These are phyloP conservation scores for Exidia glandulosa DNA, from an alignment of 768 basidiomycete species.

Conservation along the genomic window DNA sequence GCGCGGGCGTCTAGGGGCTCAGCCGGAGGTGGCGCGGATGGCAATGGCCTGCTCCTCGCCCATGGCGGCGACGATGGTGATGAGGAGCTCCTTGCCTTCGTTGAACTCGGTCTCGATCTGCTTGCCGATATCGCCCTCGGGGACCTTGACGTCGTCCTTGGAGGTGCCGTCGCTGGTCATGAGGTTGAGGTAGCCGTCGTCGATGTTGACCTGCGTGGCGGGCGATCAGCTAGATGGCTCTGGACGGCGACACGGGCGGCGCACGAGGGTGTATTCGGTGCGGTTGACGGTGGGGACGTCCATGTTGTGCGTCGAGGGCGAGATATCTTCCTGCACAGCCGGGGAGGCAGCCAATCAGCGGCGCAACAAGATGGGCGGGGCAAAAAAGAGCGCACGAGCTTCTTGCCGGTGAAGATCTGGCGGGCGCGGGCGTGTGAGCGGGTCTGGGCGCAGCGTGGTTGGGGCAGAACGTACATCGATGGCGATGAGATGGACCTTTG, in stretches of 20 bases:
- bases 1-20: neutral
- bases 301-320: conserved; percentile 98
- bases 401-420: conserved; percentile 98
- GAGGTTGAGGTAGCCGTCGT: conserved; percentile 92
- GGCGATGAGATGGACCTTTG: conserved; percentile 96
- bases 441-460: too few relatives aligned
- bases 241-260: conserved; percentile 11
- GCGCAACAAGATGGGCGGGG: neutral
- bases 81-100: conserved; percentile 74
- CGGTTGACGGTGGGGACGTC: conserved; percentile 92
- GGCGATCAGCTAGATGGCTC: neutral
- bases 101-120: conserved; percentile 65
- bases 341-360: neutral
- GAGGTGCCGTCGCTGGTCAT: conserved; percentile 67
- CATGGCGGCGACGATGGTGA: conserved; percentile 87
- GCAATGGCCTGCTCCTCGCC: conserved; percentile 62
- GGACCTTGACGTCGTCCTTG: conserved; percentile 93
- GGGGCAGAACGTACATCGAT: conserved; percentile 39
- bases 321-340: conserved; percentile 92
- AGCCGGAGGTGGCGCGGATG: neutral
- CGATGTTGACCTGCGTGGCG: conserved; percentile 59
- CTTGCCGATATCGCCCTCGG: conserved; percentile 72
- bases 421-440: neutral
- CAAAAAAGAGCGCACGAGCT: conserved; percentile 52
- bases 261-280: conserved; percentile 82